Percentiles rank a stretch among this genome's conserved stretches.
Conservation (phyloP, 2,329 filamentous ascomycete genomes). For the Alternaria triticina region DNA sequence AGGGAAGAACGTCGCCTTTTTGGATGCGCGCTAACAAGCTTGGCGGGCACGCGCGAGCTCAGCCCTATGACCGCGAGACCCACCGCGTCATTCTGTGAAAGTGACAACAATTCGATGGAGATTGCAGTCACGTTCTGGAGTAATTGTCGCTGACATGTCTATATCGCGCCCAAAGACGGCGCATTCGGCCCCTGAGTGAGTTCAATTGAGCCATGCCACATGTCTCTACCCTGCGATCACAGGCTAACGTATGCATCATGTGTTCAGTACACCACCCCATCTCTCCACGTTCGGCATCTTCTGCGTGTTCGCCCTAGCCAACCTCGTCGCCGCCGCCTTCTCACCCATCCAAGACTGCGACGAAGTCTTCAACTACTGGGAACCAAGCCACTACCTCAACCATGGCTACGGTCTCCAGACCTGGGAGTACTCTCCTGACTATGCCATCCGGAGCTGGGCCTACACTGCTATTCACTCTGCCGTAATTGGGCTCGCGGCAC, state of each 20-base stretch:
- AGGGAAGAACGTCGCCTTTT: conserved; percentile 35
- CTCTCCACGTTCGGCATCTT: conserved; percentile 78
- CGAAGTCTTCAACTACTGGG: conserved; percentile 99
- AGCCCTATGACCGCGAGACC: conserved; percentile 26
- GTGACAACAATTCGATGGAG: neutral
- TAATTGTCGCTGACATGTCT: neutral
- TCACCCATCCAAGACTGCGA: conserved; percentile 97
- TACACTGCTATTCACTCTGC: conserved; percentile 83
- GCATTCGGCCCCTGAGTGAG: neutral
- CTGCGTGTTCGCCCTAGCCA: conserved; percentile 77
- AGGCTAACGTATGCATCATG: conserved; percentile 6
- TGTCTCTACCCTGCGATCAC: neutral
- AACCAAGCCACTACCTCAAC: conserved; percentile 90
- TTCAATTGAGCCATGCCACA: neutral
- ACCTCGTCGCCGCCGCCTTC: conserved; percentile 76
- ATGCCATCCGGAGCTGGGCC: conserved; percentile 92
- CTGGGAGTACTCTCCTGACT: conserved; percentile 97
- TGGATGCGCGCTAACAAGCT: conserved; percentile 30
- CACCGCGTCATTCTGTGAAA: neutral
- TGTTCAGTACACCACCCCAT: conserved; percentile 22
- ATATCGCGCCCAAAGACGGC: conserved; percentile 2
- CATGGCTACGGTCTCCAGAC: conserved; percentile 95
- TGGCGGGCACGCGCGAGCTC: conserved; percentile 25
- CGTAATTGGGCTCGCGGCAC: conserved; percentile 68
- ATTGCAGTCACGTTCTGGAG: neutral